These are phyloP conservation scores for Aeschynomene evenia DNA, from an alignment of 306 rosid genomes.

Conservation along the genomic window DNA sequence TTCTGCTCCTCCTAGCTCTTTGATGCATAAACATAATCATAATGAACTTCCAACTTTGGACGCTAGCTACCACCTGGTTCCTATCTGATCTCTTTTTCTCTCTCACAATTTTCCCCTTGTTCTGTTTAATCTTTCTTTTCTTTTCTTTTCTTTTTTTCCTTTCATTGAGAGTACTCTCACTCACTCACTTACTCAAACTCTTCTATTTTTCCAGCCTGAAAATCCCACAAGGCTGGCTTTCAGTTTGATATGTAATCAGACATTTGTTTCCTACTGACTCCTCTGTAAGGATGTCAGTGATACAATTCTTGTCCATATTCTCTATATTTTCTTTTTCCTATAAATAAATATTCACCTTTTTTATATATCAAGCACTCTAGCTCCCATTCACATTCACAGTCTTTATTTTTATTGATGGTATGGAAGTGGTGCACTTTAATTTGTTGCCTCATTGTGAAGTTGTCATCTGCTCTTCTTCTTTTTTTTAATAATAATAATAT, in stretches of 20 bases:
- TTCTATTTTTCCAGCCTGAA: conserved; percentile 16
- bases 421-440: too few relatives aligned
- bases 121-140: too few relatives aligned
- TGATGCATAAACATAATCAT: conserved; percentile 62
- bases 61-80: conserved; percentile 33
- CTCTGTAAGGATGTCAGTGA: conserved; percentile 41
- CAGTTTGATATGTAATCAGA: conserved; percentile 35
- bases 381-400: neutral
- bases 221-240: conserved; percentile 38
- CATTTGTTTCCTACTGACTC: conserved; percentile 35
- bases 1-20: conserved; percentile 26
- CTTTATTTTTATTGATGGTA: conserved; percentile 2
- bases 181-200: too few relatives aligned
- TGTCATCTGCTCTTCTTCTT: conserved; percentile 38
- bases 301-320: conserved; percentile 40
- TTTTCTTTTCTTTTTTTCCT: neutral
- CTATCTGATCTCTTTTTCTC: neutral
- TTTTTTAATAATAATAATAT: too few relatives aligned
- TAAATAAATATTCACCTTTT: neutral
- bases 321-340: neutral
- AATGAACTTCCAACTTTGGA: conserved; percentile 62
- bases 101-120: neutral
- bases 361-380: neutral
- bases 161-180: neutral
- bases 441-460: conserved; percentile 42